phyloP scores from a whole-genome alignment of 495 filamentous ascomycete genomes.

The Penicillium odoratum region DNA sequence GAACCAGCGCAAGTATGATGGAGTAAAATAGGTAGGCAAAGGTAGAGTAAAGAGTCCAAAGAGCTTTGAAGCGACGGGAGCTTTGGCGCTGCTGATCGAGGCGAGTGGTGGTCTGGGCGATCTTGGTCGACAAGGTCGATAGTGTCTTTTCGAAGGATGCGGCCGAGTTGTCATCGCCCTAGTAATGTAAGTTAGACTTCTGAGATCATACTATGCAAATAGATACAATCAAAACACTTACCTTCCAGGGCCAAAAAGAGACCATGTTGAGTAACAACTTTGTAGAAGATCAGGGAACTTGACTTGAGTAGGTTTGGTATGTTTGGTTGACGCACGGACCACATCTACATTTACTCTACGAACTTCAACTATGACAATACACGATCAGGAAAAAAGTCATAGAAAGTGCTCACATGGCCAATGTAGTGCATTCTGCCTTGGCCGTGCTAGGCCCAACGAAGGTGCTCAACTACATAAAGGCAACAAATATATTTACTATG shows the following conservation, averaged over 20 bases:
- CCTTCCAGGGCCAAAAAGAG: constrained; percentile 80
- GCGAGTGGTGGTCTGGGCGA: constrained; percentile 65
- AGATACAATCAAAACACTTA: constrained; percentile 28
- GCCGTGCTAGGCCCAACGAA: too few species aligned
- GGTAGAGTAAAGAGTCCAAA: constrained; percentile 85
- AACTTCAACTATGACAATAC: background rate
- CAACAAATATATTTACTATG: too few species aligned
- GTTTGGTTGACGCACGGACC: background rate
- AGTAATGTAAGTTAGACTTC: constrained; percentile 9
- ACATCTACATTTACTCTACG: background rate
- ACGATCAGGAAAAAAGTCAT: too few species aligned
- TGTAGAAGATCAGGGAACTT: background rate
- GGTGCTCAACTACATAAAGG: too few species aligned
- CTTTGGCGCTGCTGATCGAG: constrained; percentile 71
- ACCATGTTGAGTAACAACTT: constrained; percentile 59
- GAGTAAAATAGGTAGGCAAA: constrained; percentile 87
- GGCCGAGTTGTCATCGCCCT: constrained; percentile 82
- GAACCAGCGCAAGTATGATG: constrained; percentile 75
- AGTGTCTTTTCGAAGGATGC: constrained; percentile 92
- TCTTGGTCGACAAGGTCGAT: constrained; percentile 75
- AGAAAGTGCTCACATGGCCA: too few species aligned
- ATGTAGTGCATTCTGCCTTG: too few species aligned
- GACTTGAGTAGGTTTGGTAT: constrained; percentile 2
- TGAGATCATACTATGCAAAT: background rate
- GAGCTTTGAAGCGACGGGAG: constrained; percentile 74